Base-by-base conservation (phyloP, 1,284 basidiomycete genomes). In the Sporisorium sorghi region DNA sequence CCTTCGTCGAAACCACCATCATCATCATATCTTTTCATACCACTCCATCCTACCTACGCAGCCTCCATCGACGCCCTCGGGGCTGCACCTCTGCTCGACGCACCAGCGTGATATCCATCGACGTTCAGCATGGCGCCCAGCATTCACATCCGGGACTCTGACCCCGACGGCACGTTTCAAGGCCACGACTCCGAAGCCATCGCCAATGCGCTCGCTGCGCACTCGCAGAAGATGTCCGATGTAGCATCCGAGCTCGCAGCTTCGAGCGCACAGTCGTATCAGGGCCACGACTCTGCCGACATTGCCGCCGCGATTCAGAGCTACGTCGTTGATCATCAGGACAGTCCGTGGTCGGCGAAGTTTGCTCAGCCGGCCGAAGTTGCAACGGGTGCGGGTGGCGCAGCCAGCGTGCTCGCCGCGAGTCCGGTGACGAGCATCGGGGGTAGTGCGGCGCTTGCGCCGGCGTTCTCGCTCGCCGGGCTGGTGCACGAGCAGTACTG, bases 291-390 rank as follows among this genome's bases (percentile, higher is more conserved):
- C 40, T 62, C 68, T 14, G 33, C 56, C 24, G 76, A 67, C 28
- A 54, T 80, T n/a, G 68, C 76, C 11, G 46, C 68, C 24, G 78
- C 78, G 17, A 59, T 80, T 39, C 67, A 67, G 33, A 44, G 58
- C 46, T 78, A 76, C 33, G 73, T 69, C 8, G 55, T 51, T 1
- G 42, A 33, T 17, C 76, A 78, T 39, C 66, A 73, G 40, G 65
- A 55, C 32, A 23, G 46, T 11, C 58, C 66, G 10, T 63, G 69
- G 61, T 43, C 61, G 24, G 32, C 55, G 12, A 57, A 53, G n/a
- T 61, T 68, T 5, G 48, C 42, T 8, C 56, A 63, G 50, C 52
- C 60, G 0, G 21, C 40, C 15, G 28, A 42, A 5, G 37, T 17
- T 9, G n/a, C 37, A 2, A 14, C 50, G 7, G 19, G 5, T 4